These are phyloP conservation scores for Fusarium compactum DNA, from an alignment of 2,329 filamentous ascomycete species.

Conservation along the genomic window DNA sequence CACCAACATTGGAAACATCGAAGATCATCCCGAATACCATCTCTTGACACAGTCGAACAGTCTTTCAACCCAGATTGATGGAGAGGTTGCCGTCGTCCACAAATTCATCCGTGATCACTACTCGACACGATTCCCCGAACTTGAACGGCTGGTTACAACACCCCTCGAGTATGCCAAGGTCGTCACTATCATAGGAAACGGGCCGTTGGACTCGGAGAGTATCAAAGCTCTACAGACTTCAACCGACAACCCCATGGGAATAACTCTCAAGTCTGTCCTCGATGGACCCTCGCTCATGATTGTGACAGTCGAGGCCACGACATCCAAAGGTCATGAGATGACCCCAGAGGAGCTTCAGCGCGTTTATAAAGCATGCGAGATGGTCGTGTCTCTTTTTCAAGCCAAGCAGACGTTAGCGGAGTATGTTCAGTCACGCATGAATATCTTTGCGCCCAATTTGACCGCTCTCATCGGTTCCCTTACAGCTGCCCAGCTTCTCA, in stretches of 20 bases:
- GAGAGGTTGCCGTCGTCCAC: constrained; percentile 91
- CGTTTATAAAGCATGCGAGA: constrained; percentile 83
- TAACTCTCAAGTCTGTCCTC: constrained; percentile 81
- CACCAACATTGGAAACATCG: constrained; percentile 81
- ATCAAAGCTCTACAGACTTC: constrained; percentile 84
- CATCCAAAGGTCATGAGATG: constrained; percentile 84
- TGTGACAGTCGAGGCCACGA: constrained; percentile 93
- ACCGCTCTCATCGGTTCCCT: constrained; percentile 91
- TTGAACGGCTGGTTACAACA: constrained; percentile 90
- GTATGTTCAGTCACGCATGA: constrained; percentile 98
- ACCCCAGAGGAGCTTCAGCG: constrained; percentile 78
- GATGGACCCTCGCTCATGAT: constrained; percentile 95
- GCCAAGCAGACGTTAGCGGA: constrained; percentile 89
- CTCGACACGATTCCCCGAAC: constrained; percentile 90
- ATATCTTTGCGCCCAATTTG: constrained; percentile 92
- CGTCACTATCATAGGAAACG: constrained; percentile 92
- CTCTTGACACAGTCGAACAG: constrained; percentile 89
- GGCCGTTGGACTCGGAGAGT: constrained; percentile 82
- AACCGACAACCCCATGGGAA: constrained; percentile 80
- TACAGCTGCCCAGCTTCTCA: constrained; percentile 95
- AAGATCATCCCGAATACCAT: constrained; percentile 92
- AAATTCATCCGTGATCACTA: constrained; percentile 98
- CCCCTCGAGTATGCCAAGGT: constrained; percentile 96
- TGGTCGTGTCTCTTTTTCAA: constrained; percentile 86
- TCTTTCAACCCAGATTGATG: constrained; percentile 91